Evolutionary conservation across 2,329 filamentous ascomycete species (phyloP).

Genomic region (Colletotrichum godetiae): DNA sequence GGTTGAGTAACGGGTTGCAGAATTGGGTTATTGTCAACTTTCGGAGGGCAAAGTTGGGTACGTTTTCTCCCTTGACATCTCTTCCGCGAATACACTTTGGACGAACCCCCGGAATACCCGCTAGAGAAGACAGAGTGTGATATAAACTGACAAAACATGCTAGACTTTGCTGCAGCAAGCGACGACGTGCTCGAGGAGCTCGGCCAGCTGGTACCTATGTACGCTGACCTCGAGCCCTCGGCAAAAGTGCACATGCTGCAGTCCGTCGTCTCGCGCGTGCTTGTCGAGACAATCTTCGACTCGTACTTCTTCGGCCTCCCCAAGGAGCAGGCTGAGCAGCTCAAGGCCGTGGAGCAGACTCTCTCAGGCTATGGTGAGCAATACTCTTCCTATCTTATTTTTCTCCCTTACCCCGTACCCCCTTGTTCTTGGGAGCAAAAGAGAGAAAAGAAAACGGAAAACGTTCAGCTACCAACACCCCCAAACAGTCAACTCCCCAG

Average conservation of each 20-base stretch:
- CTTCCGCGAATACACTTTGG: neutral
- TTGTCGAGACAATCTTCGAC: constrained; percentile 72
- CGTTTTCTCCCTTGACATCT: constrained; percentile 37
- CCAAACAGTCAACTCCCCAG: constrained; percentile 53
- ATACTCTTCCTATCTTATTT: neutral
- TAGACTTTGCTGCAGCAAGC: constrained; percentile 57
- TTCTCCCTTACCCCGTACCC: neutral
- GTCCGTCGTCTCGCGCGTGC: constrained; percentile 67
- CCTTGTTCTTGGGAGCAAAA: too few relatives aligned
- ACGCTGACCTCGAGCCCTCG: constrained; percentile 62
- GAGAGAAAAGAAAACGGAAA: neutral
- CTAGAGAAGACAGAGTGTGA: constrained; percentile 11
- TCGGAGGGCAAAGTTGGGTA: constrained; percentile 69
- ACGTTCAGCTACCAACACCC: neutral
- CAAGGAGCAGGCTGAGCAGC: constrained; percentile 60
- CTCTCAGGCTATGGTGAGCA: constrained; percentile 46
- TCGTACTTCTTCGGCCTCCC: constrained; percentile 73
- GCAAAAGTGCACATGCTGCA: constrained; percentile 73
- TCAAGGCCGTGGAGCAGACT: constrained; percentile 61
- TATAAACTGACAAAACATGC: constrained; percentile 9
- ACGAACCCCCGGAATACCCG: neutral
- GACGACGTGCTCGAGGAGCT: constrained; percentile 56
- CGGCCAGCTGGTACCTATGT: constrained; percentile 66
- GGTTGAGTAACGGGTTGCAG: constrained; percentile 74
- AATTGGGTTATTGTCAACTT: constrained; percentile 81